Evolutionary conservation across 2,329 filamentous ascomycete genomes (phyloP).

Genomic region (Trichophyton verrucosum): DNA sequence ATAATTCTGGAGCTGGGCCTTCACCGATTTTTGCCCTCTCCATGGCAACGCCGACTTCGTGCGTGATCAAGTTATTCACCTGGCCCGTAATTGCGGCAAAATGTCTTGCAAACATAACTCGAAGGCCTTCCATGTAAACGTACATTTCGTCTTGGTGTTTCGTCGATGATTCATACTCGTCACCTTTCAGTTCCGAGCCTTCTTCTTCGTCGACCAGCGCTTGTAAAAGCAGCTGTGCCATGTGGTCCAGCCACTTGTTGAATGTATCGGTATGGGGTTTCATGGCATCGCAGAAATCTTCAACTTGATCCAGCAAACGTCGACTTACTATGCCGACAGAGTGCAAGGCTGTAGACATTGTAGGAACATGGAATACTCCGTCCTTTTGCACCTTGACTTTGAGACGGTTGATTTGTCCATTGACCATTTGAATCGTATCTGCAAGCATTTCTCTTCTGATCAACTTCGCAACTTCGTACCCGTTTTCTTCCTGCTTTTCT

Average conservation of each 20-base stretch:
- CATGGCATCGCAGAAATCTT: constrained; percentile 51
- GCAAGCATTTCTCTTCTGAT: constrained; percentile 67
- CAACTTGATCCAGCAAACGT: constrained; percentile 52
- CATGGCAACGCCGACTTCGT: constrained; percentile 56
- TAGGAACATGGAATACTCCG: constrained; percentile 51
- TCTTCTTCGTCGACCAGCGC: constrained; percentile 75
- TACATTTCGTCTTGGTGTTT: constrained; percentile 80
- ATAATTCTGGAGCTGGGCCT: constrained; percentile 59
- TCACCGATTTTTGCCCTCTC: constrained; percentile 48
- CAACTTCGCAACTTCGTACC: constrained; percentile 65
- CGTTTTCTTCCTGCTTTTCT: constrained; percentile 57
- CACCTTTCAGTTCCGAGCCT: constrained; percentile 62
- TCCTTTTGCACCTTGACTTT: constrained; percentile 41
- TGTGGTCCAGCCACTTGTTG: constrained; percentile 60
- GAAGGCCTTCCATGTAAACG: constrained; percentile 68
- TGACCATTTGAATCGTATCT: constrained; percentile 46
- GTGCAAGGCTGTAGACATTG: constrained; percentile 41
- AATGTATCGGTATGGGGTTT: constrained; percentile 61
- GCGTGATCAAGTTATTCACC: constrained; percentile 58
- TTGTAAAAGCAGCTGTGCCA: constrained; percentile 58
- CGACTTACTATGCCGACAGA: constrained; percentile 61
- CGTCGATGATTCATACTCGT: constrained; percentile 81
- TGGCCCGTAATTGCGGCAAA: constrained; percentile 64
- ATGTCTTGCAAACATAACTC: constrained; percentile 66
- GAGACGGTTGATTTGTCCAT: constrained; percentile 53